Conservation (phyloP, 495 filamentous ascomycete species). For the Geopyxis carbonaria region DNA sequence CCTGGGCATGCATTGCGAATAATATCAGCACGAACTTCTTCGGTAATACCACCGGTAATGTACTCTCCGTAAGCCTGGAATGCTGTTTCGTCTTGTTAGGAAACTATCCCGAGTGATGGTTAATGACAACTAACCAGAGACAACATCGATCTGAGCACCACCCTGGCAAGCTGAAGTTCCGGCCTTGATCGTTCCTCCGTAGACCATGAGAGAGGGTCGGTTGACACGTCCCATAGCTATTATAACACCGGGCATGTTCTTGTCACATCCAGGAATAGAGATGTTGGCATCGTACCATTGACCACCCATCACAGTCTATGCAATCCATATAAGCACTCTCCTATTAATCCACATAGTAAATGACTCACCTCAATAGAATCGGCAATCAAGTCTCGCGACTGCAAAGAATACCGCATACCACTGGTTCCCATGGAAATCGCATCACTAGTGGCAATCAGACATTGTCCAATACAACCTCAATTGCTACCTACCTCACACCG, state of each 20-base stretch:
- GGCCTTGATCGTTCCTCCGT: conserved; percentile 86
- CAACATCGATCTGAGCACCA: conserved; percentile 74
- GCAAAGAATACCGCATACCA: conserved; percentile 88
- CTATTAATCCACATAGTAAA: conserved; percentile 48
- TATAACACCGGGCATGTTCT: conserved; percentile 98
- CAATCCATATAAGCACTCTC: conserved; percentile 53
- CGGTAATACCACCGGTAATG: conserved; percentile 74
- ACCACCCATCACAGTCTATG: conserved; percentile 89
- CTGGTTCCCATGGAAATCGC: conserved; percentile 66
- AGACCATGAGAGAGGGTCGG: conserved; percentile 87
- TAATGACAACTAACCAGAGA: conserved; percentile 34
- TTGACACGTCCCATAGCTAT: conserved; percentile 97
- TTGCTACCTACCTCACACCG: conserved; percentile 52
- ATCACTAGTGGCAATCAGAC: conserved; percentile 27
- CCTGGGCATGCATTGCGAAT: conserved; percentile 90
- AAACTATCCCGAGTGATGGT: not conserved
- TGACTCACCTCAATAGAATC: conserved; percentile 66
- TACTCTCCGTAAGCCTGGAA: conserved; percentile 98
- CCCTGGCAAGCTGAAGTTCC: conserved; percentile 56
- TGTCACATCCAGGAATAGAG: conserved; percentile 96
- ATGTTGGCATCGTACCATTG: conserved; percentile 99
- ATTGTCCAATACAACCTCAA: not conserved
- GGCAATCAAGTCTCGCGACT: conserved; percentile 88
- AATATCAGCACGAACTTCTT: conserved; percentile 83
- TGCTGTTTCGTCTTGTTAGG: conserved; percentile 33